Conservation (phyloP, 2,329 filamentous ascomycete genomes). For the Blumeria graminis region DNA sequence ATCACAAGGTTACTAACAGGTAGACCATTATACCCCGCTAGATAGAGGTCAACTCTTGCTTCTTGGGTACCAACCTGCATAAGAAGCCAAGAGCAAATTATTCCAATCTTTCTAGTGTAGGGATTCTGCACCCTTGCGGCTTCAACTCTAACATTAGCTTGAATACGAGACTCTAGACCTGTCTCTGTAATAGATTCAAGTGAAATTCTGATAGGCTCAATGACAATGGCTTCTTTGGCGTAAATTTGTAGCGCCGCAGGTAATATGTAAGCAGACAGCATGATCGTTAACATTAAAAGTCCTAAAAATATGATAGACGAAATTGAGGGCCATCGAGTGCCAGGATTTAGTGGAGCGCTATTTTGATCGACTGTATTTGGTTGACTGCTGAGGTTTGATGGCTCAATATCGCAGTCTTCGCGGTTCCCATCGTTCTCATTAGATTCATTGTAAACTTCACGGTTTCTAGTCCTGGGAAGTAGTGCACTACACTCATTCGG, state of each 20-base stretch:
- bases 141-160: constrained; percentile 64
- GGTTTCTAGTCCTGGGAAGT: too few species aligned
- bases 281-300: constrained; percentile 37
- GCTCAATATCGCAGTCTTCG: constrained; percentile 6
- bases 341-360: constrained; percentile 16
- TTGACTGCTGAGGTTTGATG: constrained; percentile 14
- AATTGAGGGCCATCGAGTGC: constrained; percentile 49
- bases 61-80: constrained; percentile 48
- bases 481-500: too few species aligned
- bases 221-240: constrained; percentile 55
- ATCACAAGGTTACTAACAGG: constrained; percentile 55
- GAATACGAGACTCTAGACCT: constrained; percentile 56
- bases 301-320: constrained; percentile 47
- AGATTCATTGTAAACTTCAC: too few species aligned
- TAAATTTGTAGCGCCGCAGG: constrained; percentile 68
- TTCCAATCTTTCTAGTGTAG: constrained; percentile 50
- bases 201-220: constrained; percentile 64
- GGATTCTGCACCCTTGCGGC: constrained; percentile 47
- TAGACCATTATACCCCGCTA: constrained; percentile 61
- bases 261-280: constrained; percentile 57
- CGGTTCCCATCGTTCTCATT: too few species aligned
- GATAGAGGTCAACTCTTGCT: constrained; percentile 49
- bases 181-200: constrained; percentile 62
- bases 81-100: constrained; percentile 58
- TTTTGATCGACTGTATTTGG: constrained; percentile 13